A percentile compares a stretch with the other conserved stretches of the same genome.
These are phyloP conservation scores for Nicotiana tabacum DNA, from an alignment of 257 asterid species.

Conservation along the genomic window DNA sequence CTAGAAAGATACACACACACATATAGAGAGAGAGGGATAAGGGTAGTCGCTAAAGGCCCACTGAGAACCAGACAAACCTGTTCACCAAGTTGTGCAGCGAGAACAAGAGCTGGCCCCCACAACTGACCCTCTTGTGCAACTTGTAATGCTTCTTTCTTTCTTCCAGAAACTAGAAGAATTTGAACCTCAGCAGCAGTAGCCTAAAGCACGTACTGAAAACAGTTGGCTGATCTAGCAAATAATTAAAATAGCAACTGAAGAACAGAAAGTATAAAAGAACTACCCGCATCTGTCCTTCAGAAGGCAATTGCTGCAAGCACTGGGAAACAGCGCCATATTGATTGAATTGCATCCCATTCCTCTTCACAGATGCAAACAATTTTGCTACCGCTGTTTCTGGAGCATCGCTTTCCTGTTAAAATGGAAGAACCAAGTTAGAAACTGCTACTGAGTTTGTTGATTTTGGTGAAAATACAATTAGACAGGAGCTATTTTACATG, in stretches of 20 bases:
- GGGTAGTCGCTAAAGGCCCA: neutral
- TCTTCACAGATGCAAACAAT: slow-evolving; percentile 73
- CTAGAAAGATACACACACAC: neutral
- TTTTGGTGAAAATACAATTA: neutral
- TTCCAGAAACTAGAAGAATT: slow-evolving; percentile 87
- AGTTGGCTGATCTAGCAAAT: neutral
- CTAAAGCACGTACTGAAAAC: slow-evolving; percentile 28
- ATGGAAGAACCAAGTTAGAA: neutral
- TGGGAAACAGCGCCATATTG: slow-evolving; percentile 53
- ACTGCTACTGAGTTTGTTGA: neutral
- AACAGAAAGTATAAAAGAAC: neutral
- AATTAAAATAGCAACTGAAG: neutral
- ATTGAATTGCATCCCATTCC: slow-evolving; percentile 41
- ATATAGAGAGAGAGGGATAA: neutral
- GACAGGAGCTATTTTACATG: neutral
- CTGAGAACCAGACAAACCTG: slow-evolving; percentile 38
- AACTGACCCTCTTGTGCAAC: slow-evolving; percentile 95
- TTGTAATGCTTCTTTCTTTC: slow-evolving; percentile 84
- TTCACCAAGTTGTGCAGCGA: slow-evolving; percentile 95
- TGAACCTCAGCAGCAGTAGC: slow-evolving; percentile 85
- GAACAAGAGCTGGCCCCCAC: slow-evolving; percentile 99
- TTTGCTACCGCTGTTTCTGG: slow-evolving; percentile 86
- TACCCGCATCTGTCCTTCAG: slow-evolving; percentile 92
- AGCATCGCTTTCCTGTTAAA: slow-evolving; percentile 65
- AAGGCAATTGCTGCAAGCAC: slow-evolving; percentile 83